These are phyloP conservation scores for Tylopilus intermedius DNA, from an alignment of 768 basidiomycete species.

Conservation along the genomic window DNA sequence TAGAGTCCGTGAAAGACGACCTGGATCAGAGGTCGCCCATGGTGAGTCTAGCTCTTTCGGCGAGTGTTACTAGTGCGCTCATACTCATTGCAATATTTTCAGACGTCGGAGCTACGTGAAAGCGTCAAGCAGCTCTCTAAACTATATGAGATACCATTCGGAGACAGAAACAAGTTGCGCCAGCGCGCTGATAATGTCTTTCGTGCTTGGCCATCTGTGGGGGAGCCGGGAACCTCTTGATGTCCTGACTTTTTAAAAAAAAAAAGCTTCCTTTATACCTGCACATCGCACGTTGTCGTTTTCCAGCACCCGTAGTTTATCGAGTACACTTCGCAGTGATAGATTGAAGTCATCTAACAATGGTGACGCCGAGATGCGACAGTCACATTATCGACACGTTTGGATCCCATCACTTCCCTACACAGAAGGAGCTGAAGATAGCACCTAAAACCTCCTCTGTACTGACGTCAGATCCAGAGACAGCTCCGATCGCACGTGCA, in stretches of 20 bases:
- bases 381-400: neutral
- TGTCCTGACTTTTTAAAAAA: neutral
- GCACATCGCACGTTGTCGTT: neutral
- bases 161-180: constrained; percentile 26
- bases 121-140: constrained; percentile 23
- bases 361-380: neutral
- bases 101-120: constrained; percentile 20
- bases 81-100: neutral
- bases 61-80: neutral
- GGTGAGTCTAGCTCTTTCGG: constrained; percentile 13
- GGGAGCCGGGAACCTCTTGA: neutral
- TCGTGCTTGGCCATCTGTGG: constrained; percentile 13
- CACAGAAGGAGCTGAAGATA: constrained; percentile 84
- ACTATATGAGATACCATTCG: constrained; percentile 28
- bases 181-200: constrained; percentile 16
- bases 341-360: constrained; percentile 1
- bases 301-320: neutral
- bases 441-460: constrained; percentile 81
- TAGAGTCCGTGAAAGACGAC: constrained; percentile 23
- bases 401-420: constrained; percentile 56
- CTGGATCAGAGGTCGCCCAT: constrained; percentile 2
- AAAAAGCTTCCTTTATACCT: constrained; percentile 4
- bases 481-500: constrained; percentile 73
- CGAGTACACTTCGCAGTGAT: neutral
- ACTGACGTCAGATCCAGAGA: constrained; percentile 69